A percentile compares a stretch with the other conserved stretches of the same genome.
Conservation (phyloP, 2,329 filamentous ascomycete species). For the Fusarium sp. region DNA sequence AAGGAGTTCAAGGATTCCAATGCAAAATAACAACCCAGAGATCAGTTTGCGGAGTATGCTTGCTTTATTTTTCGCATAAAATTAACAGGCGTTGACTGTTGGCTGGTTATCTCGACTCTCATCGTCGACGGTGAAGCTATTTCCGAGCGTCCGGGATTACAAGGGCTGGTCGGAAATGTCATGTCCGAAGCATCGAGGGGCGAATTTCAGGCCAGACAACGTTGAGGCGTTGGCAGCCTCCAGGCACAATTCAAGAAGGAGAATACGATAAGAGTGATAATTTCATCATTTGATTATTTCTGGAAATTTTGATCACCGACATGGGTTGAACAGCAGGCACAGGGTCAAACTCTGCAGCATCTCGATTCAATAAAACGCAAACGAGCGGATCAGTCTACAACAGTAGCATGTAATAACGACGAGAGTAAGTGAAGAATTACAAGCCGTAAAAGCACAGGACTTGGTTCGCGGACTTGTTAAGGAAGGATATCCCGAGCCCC, state of each 20-base stretch:
- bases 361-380: neutral
- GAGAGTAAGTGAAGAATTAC: neutral
- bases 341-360: neutral
- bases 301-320: neutral
- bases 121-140: neutral
- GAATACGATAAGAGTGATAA: too few relatives aligned
- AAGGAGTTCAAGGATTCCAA: neutral
- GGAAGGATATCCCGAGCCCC: neutral
- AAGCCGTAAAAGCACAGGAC: neutral
- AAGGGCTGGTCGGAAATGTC: neutral
- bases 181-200: neutral
- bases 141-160: neutral
- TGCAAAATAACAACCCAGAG: rapidly evolving
- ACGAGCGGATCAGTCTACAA: neutral
- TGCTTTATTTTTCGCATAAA: neutral
- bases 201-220: neutral
- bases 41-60: neutral
- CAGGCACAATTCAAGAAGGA: neutral
- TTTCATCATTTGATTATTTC: too few relatives aligned
- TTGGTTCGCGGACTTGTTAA: neutral
- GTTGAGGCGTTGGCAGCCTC: neutral
- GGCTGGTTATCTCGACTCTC: neutral
- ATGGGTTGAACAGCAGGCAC: neutral
- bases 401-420: neutral
- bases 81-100: neutral